phyloP scores from a whole-genome alignment of 1,284 basidiomycete genomes.

The Trametes pubescens region DNA sequence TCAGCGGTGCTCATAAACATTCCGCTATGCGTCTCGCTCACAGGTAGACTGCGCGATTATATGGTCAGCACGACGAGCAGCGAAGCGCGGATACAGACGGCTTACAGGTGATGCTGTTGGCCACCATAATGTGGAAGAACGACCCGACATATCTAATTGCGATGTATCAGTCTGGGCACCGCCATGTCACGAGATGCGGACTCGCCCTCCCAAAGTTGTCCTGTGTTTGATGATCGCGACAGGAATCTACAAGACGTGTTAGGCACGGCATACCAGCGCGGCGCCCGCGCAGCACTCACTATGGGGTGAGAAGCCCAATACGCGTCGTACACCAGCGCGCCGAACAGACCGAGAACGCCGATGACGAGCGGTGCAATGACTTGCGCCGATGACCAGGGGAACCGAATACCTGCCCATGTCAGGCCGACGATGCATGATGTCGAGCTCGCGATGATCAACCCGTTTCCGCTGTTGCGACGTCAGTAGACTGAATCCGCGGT shows the following conservation, averaged over 20 bases:
- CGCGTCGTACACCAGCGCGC: constrained; percentile 43
- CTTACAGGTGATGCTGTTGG: constrained; percentile 39
- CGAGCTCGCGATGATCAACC: constrained; percentile 42
- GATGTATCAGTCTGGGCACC: not conserved
- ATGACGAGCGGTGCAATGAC: constrained; percentile 43
- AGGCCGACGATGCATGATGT: constrained; percentile 40
- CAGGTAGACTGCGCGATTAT: constrained; percentile 16
- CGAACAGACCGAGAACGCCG: constrained; percentile 31
- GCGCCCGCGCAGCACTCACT: constrained; percentile 19
- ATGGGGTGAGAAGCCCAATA: constrained; percentile 38
- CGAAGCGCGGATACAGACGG: not conserved
- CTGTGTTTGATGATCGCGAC: constrained; percentile 42
- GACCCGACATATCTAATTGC: constrained; percentile 32
- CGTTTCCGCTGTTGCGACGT: constrained; percentile 38
- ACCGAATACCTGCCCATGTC: constrained; percentile 45
- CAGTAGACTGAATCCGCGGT: not conserved
- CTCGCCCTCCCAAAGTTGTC: constrained; percentile 42
- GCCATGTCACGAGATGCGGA: not conserved
- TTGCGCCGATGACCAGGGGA: constrained; percentile 42
- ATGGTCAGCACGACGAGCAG: no score
- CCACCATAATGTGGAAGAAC: constrained; percentile 43
- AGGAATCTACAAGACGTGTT: constrained; percentile 34
- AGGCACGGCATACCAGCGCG: not conserved
- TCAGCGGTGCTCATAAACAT: no score
- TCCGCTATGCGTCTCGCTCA: not conserved